Percentiles rank a stretch among this genome's conserved stretches.
Conservation (phyloP, 2,329 filamentous ascomycete genomes). For the Geosmithia morbida region DNA sequence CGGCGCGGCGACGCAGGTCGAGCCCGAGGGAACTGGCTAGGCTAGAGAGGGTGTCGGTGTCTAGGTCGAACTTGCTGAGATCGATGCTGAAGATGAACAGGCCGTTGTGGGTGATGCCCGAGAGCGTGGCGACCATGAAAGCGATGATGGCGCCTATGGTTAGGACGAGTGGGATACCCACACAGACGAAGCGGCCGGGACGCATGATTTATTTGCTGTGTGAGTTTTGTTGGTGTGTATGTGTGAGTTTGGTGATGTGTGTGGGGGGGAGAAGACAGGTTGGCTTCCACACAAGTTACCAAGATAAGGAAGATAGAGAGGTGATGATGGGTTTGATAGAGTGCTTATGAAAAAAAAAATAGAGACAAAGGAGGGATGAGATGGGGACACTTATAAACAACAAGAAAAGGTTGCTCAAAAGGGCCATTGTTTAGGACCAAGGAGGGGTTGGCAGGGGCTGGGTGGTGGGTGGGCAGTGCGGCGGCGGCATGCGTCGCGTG, state of each 20-base stretch:
- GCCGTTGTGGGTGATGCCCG: conserved; percentile 39
- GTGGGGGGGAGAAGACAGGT: background rate
- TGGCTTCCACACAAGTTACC: no score
- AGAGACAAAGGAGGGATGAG: background rate
- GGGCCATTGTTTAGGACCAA: background rate
- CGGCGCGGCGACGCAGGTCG: conserved; percentile 1
- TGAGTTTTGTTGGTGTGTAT: conserved; percentile 1
- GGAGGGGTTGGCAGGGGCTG: background rate
- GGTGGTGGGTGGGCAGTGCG: no score
- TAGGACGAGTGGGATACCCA: conserved; percentile 72
- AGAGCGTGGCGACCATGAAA: conserved; percentile 40
- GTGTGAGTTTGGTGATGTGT: background rate
- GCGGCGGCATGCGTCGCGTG: no score
- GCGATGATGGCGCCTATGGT: conserved; percentile 66
- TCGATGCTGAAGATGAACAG: conserved; percentile 48
- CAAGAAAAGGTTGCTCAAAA: background rate
- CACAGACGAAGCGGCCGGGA: conserved; percentile 70
- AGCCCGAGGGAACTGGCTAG: conserved; percentile 10
- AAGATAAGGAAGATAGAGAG: no score
- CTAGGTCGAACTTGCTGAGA: conserved; percentile 42
- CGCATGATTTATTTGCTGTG: conserved; percentile 23
- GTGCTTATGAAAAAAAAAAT: background rate
- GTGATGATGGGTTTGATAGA: no score
- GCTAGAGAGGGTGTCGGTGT: conserved; percentile 14
- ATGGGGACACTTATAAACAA: background rate